Conservation (phyloP, 306 rosid species). For the Mimosa pudica region DNA sequence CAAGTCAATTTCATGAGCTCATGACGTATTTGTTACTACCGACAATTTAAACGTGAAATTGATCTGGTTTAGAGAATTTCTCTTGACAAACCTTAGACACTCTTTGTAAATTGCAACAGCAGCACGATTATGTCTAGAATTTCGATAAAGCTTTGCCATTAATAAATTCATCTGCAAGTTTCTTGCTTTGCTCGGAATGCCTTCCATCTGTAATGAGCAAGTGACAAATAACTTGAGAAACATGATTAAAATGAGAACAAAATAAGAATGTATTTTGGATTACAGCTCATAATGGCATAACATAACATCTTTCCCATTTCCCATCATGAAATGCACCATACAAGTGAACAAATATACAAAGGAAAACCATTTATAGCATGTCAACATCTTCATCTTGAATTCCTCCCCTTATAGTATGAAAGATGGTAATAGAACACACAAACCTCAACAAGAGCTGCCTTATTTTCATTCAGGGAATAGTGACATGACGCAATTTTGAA, state of each 20-base stretch:
- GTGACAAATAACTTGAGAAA: conserved; percentile 23
- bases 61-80: conserved; percentile 18
- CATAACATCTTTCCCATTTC: background rate
- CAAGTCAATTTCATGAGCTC: conserved; percentile 26
- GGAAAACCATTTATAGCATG: conserved; percentile 22
- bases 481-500: conserved; percentile 92
- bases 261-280: conserved; percentile 1
- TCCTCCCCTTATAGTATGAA: conserved; percentile 16
- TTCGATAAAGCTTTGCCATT: conserved; percentile 86
- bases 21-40: background rate
- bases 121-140: conserved; percentile 82
- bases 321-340: background rate
- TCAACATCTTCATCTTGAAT: conserved; percentile 18
- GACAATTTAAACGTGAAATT: background rate
- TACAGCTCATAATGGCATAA: background rate
- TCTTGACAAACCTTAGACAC: conserved; percentile 75
- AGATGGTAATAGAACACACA: conserved; percentile 42
- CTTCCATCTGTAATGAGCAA: conserved; percentile 81
- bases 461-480: conserved; percentile 67
- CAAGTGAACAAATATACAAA: conserved; percentile 27
- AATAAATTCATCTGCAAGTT: conserved; percentile 83
- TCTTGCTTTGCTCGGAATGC: conserved; percentile 83
- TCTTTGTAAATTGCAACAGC: conserved; percentile 93
- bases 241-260: conserved; percentile 31
- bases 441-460: conserved; percentile 92